phyloP scores from a whole-genome alignment of 495 filamentous ascomycete genomes.

The Aspergillus haitiensis region DNA sequence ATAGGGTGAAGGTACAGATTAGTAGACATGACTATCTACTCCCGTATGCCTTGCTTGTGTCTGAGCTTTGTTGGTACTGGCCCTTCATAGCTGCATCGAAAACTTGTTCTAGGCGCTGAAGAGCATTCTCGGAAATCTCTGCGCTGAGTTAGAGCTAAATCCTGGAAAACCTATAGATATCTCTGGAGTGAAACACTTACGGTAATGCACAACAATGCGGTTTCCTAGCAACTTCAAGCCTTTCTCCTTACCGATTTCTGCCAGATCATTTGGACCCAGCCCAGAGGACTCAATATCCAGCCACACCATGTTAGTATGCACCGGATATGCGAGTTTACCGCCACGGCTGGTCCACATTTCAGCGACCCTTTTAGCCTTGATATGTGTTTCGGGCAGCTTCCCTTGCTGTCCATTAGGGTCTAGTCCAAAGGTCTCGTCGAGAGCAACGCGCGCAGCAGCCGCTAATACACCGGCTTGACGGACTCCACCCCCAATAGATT shows the following conservation, averaged over 20 bases:
- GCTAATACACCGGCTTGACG: constrained; percentile 62
- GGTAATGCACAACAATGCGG: constrained; percentile 49
- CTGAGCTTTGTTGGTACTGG: constrained; percentile 36
- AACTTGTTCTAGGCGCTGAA: constrained; percentile 40
- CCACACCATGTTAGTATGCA: constrained; percentile 95
- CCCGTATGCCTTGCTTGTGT: constrained; percentile 43
- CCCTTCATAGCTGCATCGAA: constrained; percentile 45
- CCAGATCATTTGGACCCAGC: constrained; percentile 44
- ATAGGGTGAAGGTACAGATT: too few relatives aligned
- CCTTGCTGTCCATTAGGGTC: constrained; percentile 63
- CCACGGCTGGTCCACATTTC: constrained; percentile 60
- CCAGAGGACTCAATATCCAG: constrained; percentile 64
- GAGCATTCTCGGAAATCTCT: constrained; percentile 50
- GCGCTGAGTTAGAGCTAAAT: constrained; percentile 29
- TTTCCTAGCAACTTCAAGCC: constrained; percentile 42
- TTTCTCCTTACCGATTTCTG: constrained; percentile 40
- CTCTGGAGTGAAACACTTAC: constrained; percentile 32
- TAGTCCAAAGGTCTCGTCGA: constrained; percentile 62
- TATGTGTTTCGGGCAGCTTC: constrained; percentile 60
- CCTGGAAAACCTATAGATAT: not conserved
- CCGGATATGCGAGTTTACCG: constrained; percentile 43
- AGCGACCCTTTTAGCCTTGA: constrained; percentile 63
- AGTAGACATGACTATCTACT: constrained; percentile 24
- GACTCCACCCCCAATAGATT: constrained; percentile 80
- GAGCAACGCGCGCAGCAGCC: constrained; percentile 46